phyloP scores from a whole-genome alignment of 805 yeast species.

The Scheffersomyces ergatensis region DNA sequence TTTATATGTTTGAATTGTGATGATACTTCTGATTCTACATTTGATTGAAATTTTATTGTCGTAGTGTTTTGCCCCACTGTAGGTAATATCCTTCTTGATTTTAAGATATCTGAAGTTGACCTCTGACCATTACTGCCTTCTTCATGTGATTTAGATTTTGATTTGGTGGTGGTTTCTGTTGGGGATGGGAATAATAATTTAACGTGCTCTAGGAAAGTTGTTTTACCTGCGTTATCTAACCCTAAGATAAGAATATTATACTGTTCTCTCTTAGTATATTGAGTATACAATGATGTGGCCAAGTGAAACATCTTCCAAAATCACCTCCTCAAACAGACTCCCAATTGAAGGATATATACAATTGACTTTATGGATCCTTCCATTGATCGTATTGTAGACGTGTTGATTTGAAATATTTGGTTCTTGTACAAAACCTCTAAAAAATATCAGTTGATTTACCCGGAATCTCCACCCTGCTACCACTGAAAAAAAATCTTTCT shows the following conservation, averaged over 20 bases:
- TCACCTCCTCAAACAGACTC: no score
- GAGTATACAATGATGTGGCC: constrained; percentile 43
- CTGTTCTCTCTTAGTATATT: constrained; percentile 45
- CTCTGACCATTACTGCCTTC: constrained; percentile 9
- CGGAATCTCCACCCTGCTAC: background rate
- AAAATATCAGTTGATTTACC: background rate
- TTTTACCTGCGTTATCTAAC: constrained; percentile 94
- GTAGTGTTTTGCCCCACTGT: constrained; percentile 91
- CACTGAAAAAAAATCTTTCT: background rate
- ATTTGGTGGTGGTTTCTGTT: constrained; percentile 13
- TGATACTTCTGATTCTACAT: constrained; percentile 29
- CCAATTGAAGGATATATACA: no score
- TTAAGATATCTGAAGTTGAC: constrained; percentile 22
- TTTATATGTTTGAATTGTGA: constrained; percentile 41
- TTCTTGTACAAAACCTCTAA: no score
- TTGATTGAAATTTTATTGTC: constrained; percentile 38
- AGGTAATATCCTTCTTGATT: constrained; percentile 69
- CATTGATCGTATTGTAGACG: no score
- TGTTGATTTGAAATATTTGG: no score
- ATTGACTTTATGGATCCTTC: no score
- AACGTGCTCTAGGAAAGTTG: constrained; percentile 45
- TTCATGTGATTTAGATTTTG: constrained; percentile 5
- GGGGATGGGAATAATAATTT: constrained; percentile 35
- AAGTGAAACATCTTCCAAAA: constrained; percentile 37
- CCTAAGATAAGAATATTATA: constrained; percentile 70